phyloP scores from a whole-genome alignment of 441 rosid genomes.

The Melianthus villosus region DNA sequence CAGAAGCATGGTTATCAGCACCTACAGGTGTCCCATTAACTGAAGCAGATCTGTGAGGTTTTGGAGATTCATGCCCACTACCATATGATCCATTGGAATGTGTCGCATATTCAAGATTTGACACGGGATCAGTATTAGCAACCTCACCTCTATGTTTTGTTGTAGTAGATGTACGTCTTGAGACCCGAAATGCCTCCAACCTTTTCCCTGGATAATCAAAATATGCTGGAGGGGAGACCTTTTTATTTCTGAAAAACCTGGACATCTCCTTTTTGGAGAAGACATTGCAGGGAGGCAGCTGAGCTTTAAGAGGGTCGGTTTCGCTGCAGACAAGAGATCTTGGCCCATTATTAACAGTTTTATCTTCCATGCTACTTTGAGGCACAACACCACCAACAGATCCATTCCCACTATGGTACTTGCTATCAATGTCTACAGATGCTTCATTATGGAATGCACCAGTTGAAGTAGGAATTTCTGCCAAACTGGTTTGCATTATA shows the following conservation, averaged over 20 bases:
- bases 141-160: slow-evolving; percentile 14
- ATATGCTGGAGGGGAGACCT: slow-evolving; percentile 38
- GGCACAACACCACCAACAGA: slow-evolving; percentile 15
- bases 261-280: slow-evolving; percentile 86
- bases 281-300: slow-evolving; percentile 59
- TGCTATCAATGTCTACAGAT: slow-evolving; percentile 13
- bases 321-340: slow-evolving; percentile 19
- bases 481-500: slow-evolving; percentile 12
- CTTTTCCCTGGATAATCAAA: slow-evolving; percentile 23
- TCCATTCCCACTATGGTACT: slow-evolving; percentile 11
- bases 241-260: slow-evolving; percentile 38
- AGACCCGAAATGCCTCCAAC: slow-evolving; percentile 19
- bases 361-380: slow-evolving; percentile 15
- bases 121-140: slow-evolving; percentile 11
- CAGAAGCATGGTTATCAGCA: slow-evolving; percentile 19
- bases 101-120: slow-evolving; percentile 19
- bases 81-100: slow-evolving; percentile 21
- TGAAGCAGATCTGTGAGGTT: slow-evolving; percentile 18
- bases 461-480: slow-evolving; percentile 19
- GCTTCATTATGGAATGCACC: slow-evolving; percentile 16
- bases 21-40: slow-evolving; percentile 18
- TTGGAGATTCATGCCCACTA: slow-evolving; percentile 12
- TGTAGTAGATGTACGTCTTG: slow-evolving; percentile 14
- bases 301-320: slow-evolving; percentile 65
- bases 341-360: slow-evolving; percentile 14